Evolutionary conservation across 306 rosid species (phyloP).

Genomic region (Alnus glutinosa): DNA sequence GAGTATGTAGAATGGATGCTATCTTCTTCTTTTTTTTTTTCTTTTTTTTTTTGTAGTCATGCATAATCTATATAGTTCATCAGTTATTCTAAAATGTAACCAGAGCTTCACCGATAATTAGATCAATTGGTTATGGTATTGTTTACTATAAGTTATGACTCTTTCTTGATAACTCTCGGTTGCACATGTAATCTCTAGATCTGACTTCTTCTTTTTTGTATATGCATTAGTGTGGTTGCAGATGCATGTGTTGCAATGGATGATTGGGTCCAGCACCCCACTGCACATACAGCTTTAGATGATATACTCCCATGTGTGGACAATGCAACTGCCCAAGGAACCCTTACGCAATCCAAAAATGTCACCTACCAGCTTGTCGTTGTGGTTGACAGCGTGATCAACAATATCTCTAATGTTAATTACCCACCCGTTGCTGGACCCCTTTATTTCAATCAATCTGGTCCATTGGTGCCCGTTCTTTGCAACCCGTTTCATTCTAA

Average conservation of each 20-base stretch:
- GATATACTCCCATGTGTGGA: slow-evolving; percentile 81
- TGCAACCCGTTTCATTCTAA: slow-evolving; percentile 61
- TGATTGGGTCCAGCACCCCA: slow-evolving; percentile 77
- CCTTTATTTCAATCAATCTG: slow-evolving; percentile 63
- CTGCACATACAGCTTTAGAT: slow-evolving; percentile 73
- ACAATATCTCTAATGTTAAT: slow-evolving; percentile 32
- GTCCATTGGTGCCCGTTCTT: slow-evolving; percentile 54
- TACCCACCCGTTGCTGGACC: slow-evolving; percentile 27
- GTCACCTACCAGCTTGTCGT: slow-evolving; percentile 41
- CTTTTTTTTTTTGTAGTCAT: background rate
- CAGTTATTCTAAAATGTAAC: background rate
- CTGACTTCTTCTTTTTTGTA: slow-evolving; percentile 17
- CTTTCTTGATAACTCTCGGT: background rate
- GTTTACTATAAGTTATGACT: background rate
- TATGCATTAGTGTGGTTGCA: slow-evolving; percentile 52
- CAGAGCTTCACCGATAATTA: background rate
- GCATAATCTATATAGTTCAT: background rate
- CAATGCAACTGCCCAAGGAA: slow-evolving; percentile 47
- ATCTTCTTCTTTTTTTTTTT: background rate
- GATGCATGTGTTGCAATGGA: slow-evolving; percentile 86
- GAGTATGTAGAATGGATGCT: background rate
- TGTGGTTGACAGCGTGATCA: slow-evolving; percentile 39
- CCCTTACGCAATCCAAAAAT: slow-evolving; percentile 39
- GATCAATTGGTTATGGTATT: background rate
- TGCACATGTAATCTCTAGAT: background rate